Evolutionary conservation across 345 rosid species (phyloP).

Genomic region (Hibiscus syriacus): DNA sequence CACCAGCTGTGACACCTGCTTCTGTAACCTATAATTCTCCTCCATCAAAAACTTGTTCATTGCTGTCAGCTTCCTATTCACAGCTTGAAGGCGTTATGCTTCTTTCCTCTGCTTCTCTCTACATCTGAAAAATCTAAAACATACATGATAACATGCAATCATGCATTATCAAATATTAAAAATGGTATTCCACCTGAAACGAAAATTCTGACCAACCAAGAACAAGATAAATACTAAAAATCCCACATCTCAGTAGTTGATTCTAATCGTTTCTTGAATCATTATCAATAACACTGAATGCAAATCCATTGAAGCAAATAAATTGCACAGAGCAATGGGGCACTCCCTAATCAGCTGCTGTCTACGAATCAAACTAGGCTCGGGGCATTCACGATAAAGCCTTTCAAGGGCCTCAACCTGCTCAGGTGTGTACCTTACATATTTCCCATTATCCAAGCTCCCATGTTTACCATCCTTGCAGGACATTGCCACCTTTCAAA

Average conservation of each 20-base stretch:
- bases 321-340: slow-evolving; percentile 22
- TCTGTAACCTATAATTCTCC: slow-evolving; percentile 98
- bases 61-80: slow-evolving; percentile 89
- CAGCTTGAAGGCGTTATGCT: slow-evolving; percentile 95
- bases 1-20: slow-evolving; percentile 97
- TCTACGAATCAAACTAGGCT: slow-evolving; percentile 97
- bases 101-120: slow-evolving; percentile 99
- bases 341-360: slow-evolving; percentile 98
- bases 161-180: neutral
- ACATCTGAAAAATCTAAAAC: slow-evolving; percentile 49
- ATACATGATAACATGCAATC: neutral
- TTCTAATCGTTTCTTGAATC: neutral
- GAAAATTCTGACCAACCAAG: neutral
- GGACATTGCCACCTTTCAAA: slow-evolving; percentile 68
- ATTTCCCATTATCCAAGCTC: slow-evolving; percentile 88
- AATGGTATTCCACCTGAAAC: neutral
- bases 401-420: slow-evolving; percentile 99
- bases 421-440: slow-evolving; percentile 98
- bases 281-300: neutral
- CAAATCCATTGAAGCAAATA: neutral
- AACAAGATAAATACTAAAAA: neutral
- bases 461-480: slow-evolving; percentile 82
- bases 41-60: slow-evolving; percentile 99
- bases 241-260: neutral
- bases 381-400: slow-evolving; percentile 97